Conservation (phyloP, 2,329 filamentous ascomycete genomes). For the Cladosporium sp. region DNA sequence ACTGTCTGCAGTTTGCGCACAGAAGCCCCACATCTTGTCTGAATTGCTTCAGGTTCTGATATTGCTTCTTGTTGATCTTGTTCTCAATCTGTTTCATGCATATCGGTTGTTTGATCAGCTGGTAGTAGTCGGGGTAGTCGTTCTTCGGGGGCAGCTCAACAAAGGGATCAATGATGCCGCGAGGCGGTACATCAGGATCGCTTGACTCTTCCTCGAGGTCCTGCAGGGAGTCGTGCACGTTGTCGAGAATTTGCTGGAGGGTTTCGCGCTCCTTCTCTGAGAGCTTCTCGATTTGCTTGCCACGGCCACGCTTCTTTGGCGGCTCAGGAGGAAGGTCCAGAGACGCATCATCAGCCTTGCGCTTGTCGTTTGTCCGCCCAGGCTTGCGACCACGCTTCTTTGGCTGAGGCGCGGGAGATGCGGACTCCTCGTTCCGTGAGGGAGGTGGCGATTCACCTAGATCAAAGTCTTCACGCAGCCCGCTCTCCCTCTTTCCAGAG, state of each 20-base stretch:
- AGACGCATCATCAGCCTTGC: constrained; percentile 71
- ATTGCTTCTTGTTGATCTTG: constrained; percentile 95
- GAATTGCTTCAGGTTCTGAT: constrained; percentile 74
- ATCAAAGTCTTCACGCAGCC: constrained; percentile 39
- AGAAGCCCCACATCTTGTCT: constrained; percentile 76
- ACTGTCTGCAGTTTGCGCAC: constrained; percentile 86
- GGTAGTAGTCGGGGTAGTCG: constrained; percentile 91
- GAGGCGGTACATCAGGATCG: constrained; percentile 54
- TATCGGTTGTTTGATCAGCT: constrained; percentile 87
- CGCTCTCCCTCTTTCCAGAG: constrained; percentile 68
- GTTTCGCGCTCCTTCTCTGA: constrained; percentile 64
- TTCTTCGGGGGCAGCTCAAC: constrained; percentile 84
- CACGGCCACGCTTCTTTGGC: constrained; percentile 64
- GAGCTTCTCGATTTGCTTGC: constrained; percentile 63
- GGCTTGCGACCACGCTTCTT: constrained; percentile 83
- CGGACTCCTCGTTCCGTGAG: constrained; percentile 77
- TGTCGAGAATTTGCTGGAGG: constrained; percentile 75
- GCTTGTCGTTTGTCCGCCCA: constrained; percentile 63
- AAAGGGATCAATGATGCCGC: constrained; percentile 89
- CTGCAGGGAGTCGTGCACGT: constrained; percentile 75
- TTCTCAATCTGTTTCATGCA: constrained; percentile 93
- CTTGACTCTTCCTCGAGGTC: constrained; percentile 73
- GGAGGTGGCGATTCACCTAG: constrained; percentile 68
- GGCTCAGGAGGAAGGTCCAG: constrained; percentile 65
- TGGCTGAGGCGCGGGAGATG: constrained; percentile 61